phyloP scores from a whole-genome alignment of 139 green algal genomes.

The Chlorella sorokiniana region DNA sequence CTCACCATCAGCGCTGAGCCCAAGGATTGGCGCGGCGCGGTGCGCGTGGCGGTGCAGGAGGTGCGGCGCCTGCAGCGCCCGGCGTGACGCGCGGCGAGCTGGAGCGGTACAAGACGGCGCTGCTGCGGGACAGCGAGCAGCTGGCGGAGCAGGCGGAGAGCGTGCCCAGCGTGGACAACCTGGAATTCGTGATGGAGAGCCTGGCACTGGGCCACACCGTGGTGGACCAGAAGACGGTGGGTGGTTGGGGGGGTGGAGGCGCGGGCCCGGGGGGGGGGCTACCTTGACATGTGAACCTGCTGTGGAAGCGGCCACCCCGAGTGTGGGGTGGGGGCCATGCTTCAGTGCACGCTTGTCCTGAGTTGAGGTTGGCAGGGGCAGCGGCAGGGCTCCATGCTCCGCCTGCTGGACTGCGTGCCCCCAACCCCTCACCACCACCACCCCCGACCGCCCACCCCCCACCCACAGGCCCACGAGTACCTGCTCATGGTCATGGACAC shows the following conservation, averaged over 20 bases:
- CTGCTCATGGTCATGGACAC: conserved; percentile 72
- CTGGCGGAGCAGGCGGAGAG: conserved; percentile 83
- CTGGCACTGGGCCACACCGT: conserved; percentile 92
- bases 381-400: no score
- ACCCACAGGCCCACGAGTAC: conserved; percentile 52
- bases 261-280: no score
- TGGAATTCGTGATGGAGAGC: conserved; percentile 99
- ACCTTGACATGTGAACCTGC: no score
- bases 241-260: no score
- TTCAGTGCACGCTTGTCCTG: no score
- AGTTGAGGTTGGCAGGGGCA: no score
- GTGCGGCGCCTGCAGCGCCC: conserved; percentile 83
- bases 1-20: conserved; percentile 94
- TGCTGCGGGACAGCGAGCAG: conserved; percentile 91
- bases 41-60: conserved; percentile 80
- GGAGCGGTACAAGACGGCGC: conserved; percentile 83
- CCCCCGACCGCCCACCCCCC: neutral
- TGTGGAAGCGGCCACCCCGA: no score
- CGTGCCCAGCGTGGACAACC: conserved; percentile 87
- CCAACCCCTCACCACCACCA: neutral
- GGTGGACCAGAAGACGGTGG: conserved; percentile 68
- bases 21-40: conserved; percentile 81
- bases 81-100: conserved; percentile 92
- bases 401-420: neutral
- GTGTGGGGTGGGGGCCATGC: no score